These are phyloP conservation scores for Fusarium piperis DNA, from an alignment of 2,329 filamentous ascomycete genomes.

Conservation along the genomic window DNA sequence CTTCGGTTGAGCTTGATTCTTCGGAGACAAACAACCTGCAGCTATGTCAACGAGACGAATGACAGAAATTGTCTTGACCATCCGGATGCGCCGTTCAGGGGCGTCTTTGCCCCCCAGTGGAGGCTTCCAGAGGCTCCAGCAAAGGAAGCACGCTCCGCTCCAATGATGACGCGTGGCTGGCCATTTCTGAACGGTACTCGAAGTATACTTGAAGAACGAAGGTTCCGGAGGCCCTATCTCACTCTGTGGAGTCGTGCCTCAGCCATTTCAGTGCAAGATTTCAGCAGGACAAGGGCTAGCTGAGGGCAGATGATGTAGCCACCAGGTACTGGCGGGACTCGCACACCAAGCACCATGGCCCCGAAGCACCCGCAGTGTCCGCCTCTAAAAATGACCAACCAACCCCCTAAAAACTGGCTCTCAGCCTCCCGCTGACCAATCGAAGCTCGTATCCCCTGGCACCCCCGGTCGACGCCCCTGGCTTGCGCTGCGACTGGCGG, in stretches of 20 bases:
- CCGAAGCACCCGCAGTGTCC: conserved; percentile 24
- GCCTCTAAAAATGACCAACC: conserved; percentile 29
- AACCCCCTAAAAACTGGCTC: conserved; percentile 21
- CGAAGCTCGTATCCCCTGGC: conserved; percentile 16
- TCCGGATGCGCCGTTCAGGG: conserved; percentile 44
- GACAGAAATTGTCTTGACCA: conserved; percentile 29
- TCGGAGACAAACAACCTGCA: neutral
- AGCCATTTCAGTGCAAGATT: neutral
- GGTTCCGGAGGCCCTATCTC: conserved; percentile 9
- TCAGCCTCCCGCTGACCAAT: conserved; percentile 24
- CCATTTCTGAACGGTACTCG: conserved; percentile 12
- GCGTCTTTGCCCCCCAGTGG: conserved; percentile 28
- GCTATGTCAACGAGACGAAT: conserved; percentile 5
- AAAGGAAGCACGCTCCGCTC: conserved; percentile 28
- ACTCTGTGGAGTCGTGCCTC: neutral
- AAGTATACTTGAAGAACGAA: conserved; percentile 10
- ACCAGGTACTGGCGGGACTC: conserved; percentile 15
- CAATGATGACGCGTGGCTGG: conserved; percentile 37
- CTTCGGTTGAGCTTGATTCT: neutral
- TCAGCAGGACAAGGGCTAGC: conserved; percentile 10
- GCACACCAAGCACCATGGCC: conserved; percentile 11
- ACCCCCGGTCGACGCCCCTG: conserved; percentile 25
- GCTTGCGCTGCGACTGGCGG: conserved; percentile 29
- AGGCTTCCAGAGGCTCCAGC: conserved; percentile 23
- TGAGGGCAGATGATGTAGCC: conserved; percentile 20